These are phyloP conservation scores for Trametes pubescens DNA, from an alignment of 1,284 basidiomycete species.

Conservation along the genomic window DNA sequence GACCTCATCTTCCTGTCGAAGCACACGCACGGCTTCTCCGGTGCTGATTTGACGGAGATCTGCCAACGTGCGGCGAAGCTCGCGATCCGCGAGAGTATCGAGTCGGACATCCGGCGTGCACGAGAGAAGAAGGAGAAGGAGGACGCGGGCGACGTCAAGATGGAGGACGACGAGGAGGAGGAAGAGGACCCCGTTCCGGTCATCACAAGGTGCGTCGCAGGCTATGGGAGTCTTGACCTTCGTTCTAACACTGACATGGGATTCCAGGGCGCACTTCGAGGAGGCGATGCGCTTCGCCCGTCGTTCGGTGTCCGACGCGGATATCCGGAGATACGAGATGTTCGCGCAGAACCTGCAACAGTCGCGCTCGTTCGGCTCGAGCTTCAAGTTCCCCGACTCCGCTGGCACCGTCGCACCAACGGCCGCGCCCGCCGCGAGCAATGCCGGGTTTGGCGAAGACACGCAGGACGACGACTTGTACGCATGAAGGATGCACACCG, in stretches of 20 bases:
- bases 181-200: slow-evolving; percentile 95
- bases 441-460: slow-evolving; percentile 84
- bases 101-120: slow-evolving; percentile 85
- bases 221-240: not conserved
- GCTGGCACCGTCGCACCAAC: slow-evolving; percentile 56
- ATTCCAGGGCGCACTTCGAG: slow-evolving; percentile 87
- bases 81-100: slow-evolving; percentile 95
- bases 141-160: slow-evolving; percentile 75
- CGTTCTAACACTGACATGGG: slow-evolving; percentile 8
- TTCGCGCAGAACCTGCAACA: slow-evolving; percentile 91
- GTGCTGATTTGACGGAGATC: slow-evolving; percentile 99
- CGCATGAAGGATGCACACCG: slow-evolving; percentile 54
- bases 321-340: slow-evolving; percentile 96
- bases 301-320: slow-evolving; percentile 92
- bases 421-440: slow-evolving; percentile 60
- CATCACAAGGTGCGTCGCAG: slow-evolving; percentile 74
- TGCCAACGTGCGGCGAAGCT: slow-evolving; percentile 98
- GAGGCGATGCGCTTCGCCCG: slow-evolving; percentile 96
- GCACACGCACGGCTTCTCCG: slow-evolving; percentile 97
- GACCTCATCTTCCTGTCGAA: slow-evolving; percentile 91
- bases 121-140: slow-evolving; percentile 87
- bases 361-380: slow-evolving; percentile 86
- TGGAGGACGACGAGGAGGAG: slow-evolving; percentile 79
- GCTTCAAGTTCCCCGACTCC: slow-evolving; percentile 97
- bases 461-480: slow-evolving; percentile 90